A percentile compares a stretch with the other conserved stretches of the same genome.
These are phyloP conservation scores for Eucalyptus regnans DNA, from an alignment of 345 rosid genomes.

Conservation along the genomic window DNA sequence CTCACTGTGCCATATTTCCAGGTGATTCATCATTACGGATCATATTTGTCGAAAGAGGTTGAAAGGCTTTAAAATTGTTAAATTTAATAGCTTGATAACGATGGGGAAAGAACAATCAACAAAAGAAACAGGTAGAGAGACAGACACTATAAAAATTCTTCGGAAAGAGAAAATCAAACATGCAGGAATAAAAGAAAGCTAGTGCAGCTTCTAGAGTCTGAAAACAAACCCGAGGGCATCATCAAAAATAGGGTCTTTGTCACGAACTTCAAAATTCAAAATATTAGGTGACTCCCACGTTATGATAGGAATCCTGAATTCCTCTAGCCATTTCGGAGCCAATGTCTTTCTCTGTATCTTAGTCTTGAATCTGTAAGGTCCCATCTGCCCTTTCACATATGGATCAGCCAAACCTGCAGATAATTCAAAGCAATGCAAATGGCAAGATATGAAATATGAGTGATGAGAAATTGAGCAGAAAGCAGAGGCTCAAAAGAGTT, in stretches of 20 bases:
- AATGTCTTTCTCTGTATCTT: conserved; percentile 59
- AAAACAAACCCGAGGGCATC: conserved; percentile 78
- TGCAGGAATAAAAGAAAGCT: not conserved
- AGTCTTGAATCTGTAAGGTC: conserved; percentile 71
- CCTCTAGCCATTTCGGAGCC: conserved; percentile 90
- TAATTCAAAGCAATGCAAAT: not conserved
- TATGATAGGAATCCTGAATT: conserved; percentile 65
- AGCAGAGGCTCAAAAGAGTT: not conserved
- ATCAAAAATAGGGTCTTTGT: conserved; percentile 80
- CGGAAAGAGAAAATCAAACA: not conserved
- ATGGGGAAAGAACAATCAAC: not conserved
- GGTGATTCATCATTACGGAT: not conserved
- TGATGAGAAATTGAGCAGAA: not conserved
- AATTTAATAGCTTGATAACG: not conserved
- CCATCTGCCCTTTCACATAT: conserved; percentile 85
- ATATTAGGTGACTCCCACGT: conserved; percentile 71
- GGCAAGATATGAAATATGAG: not conserved
- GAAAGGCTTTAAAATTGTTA: not conserved
- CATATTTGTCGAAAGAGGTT: not conserved
- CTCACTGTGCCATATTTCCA: not conserved
- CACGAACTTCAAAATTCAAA: conserved; percentile 63
- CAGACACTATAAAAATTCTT: not conserved
- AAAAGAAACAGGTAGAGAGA: not conserved
- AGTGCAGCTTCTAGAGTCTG: not conserved
- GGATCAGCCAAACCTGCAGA: conserved; percentile 91